Conservation (phyloP, 495 filamentous ascomycete genomes). For the Neurospora sp. region DNA sequence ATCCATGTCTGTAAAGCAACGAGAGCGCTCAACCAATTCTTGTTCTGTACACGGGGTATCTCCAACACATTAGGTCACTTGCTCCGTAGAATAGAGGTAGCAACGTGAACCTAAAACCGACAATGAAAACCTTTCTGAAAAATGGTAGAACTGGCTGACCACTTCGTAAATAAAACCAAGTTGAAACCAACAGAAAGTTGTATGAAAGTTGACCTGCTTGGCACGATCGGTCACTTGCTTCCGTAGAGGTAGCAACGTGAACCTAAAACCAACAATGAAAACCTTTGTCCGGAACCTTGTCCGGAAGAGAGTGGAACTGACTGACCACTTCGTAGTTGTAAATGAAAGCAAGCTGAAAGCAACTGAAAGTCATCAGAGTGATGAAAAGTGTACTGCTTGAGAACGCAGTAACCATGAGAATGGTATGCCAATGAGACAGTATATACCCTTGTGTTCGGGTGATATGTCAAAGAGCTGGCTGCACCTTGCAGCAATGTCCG, state of each 20-base stretch:
- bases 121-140: neutral
- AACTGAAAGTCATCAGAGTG: neutral
- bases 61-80: neutral
- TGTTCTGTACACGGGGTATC: neutral
- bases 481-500: neutral
- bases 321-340: neutral
- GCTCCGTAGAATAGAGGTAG: neutral
- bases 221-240: too few species aligned
- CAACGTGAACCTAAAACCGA: neutral
- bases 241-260: too few species aligned
- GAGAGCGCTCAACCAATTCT: neutral
- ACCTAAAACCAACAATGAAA: neutral
- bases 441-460: neutral
- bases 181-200: too few species aligned
- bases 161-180: too few species aligned
- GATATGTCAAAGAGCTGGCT: neutral
- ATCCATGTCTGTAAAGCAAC: neutral
- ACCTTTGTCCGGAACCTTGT: neutral
- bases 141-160: too few species aligned
- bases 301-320: neutral
- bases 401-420: neutral
- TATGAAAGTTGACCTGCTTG: too few species aligned
- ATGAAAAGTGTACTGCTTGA: neutral
- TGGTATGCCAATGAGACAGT: neutral
- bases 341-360: neutral